These are phyloP conservation scores for Colletotrichum endophyticum DNA, from an alignment of 2,329 filamentous ascomycete species.

Conservation along the genomic window DNA sequence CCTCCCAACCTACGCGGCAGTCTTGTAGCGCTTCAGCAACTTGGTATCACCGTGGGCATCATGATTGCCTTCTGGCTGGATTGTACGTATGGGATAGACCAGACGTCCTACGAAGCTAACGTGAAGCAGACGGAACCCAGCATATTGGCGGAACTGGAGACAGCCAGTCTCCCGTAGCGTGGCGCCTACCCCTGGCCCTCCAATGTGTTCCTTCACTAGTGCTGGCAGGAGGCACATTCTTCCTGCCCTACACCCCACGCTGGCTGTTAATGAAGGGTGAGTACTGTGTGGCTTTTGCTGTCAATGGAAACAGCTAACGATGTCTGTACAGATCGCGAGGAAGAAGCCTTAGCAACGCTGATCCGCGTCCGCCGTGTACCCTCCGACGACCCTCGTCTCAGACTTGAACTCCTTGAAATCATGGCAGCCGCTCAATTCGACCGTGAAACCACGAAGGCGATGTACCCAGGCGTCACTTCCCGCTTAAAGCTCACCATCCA, in stretches of 20 bases:
- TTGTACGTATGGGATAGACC: slow-evolving; percentile 11
- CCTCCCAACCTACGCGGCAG: slow-evolving; percentile 53
- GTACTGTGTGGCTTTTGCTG: too few relatives aligned
- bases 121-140: slow-evolving; percentile 33
- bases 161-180: slow-evolving; percentile 47
- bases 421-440: slow-evolving; percentile 43
- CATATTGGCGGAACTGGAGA: slow-evolving; percentile 46
- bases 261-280: slow-evolving; percentile 34
- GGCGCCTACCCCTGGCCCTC: slow-evolving; percentile 52
- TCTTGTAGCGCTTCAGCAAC: slow-evolving; percentile 48
- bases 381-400: slow-evolving; percentile 31
- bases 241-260: slow-evolving; percentile 49
- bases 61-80: slow-evolving; percentile 47
- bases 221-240: slow-evolving; percentile 57
- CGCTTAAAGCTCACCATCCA: slow-evolving; percentile 9
- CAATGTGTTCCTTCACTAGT: slow-evolving; percentile 56
- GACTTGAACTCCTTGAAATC: slow-evolving; percentile 37
- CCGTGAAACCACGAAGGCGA: slow-evolving; percentile 28
- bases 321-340: slow-evolving; percentile 22
- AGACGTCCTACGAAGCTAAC: background rate
- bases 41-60: slow-evolving; percentile 47
- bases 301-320: background rate
- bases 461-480: slow-evolving; percentile 27
- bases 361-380: slow-evolving; percentile 36
- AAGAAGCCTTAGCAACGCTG: slow-evolving; percentile 33